These are phyloP conservation scores for Hevea brasiliensis DNA, from an alignment of 345 rosid genomes.

Conservation along the genomic window DNA sequence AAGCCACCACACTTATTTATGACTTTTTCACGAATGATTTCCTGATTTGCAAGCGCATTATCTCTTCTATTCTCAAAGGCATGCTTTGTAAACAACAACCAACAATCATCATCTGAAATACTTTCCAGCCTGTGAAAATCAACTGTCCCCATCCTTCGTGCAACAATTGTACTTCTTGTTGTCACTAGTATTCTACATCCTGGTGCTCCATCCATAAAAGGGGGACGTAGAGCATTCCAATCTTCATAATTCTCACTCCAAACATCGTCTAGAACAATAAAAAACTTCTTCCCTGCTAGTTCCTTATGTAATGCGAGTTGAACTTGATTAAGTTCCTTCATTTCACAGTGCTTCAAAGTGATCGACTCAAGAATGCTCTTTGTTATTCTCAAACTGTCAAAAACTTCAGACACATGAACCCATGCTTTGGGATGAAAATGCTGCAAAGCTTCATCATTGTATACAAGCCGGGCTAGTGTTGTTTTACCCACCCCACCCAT, in stretches of 20 bases:
- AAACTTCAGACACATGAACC: too few species aligned
- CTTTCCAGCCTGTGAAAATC: neutral
- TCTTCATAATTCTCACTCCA: neutral
- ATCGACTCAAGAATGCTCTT: too few species aligned
- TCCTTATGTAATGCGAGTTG: too few species aligned
- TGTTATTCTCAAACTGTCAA: too few species aligned
- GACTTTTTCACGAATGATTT: slow-evolving; percentile 1
- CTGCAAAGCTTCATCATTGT: too few species aligned
- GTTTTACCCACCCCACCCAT: too few species aligned
- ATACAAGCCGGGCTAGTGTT: too few species aligned
- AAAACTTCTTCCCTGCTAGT: neutral
- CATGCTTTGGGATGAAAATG: too few species aligned
- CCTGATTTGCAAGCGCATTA: neutral
- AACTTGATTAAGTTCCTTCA: too few species aligned
- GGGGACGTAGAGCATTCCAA: neutral
- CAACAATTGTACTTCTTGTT: neutral
- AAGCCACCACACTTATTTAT: slow-evolving; percentile 16
- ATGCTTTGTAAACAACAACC: slow-evolving; percentile 14
- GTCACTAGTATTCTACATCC: slow-evolving; percentile 2
- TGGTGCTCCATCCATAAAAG: neutral
- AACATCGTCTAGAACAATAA: neutral
- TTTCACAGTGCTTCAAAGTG: too few species aligned
- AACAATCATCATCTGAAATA: slow-evolving; percentile 11
- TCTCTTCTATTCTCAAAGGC: neutral
- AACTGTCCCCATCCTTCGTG: neutral